Evolutionary conservation across 1,284 basidiomycete genomes (phyloP), one percentile per base, ranked within the genome.

Genomic region (Melampsora abietis-canadensis): DNA sequence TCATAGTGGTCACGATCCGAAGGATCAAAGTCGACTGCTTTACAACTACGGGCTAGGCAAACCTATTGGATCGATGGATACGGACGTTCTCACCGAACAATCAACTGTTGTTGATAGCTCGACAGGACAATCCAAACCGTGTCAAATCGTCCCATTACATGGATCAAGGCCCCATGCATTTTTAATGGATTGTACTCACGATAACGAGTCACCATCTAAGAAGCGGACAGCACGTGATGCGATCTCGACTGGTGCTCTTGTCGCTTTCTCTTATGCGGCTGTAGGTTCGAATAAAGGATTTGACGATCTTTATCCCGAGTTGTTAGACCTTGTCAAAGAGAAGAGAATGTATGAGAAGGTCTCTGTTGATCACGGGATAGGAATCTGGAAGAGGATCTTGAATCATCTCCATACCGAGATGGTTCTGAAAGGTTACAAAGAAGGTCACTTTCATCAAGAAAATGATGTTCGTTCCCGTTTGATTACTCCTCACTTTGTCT

Each of bases 381-480:
- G 90, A 7, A 86, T 83, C 69, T 87, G 90, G 67, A 97, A 97
- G 85, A 85, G 91, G 70, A 81, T 94, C 0, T 80, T 97, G 76
- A 97, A 96, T 80, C 87, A 89, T 72, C 81, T 97, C 64, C 93
- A 93, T 82, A 84, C 90, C 48, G 92, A 97, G 84, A 94, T 97
- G 91, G 87, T 92, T 7, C 84, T 90, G 37, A 87, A 85, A 0
- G 90, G 88, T 0, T 95, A 86, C 78, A 87, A 88, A 76, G 94
- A 97, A 81, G 94, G 92, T 0, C 92, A 96, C 83, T 92, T 97
- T 14, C 93, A 94, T 80, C 92, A 96, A 81, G 94, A 97, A 81
- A 92, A 91, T 77, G 88, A 94, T 81, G 92, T 91, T 81, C 82
- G 89, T 87, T 10, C 6, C 48, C 15, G 54, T 0, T 44, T 34